Evolutionary conservation across 2,329 filamentous ascomycete genomes (phyloP).

Genomic region (Aspergillus bombycis): DNA sequence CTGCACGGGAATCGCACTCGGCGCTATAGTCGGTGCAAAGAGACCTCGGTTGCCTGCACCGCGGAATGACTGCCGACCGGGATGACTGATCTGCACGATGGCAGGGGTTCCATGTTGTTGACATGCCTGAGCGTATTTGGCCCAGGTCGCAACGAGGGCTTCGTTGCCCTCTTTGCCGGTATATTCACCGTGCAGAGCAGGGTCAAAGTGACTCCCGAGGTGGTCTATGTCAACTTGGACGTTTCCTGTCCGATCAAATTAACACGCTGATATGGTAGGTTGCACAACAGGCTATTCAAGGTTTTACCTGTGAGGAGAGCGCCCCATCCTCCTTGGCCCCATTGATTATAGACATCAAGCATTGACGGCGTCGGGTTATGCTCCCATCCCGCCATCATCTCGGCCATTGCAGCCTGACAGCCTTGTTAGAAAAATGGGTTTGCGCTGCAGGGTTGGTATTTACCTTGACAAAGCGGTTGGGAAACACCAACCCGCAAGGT

Average conservation of each 20-base stretch:
- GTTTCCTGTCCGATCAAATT: conserved; percentile 29
- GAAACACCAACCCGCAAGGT: conserved; percentile 58
- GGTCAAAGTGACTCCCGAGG: conserved; percentile 37
- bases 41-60: conserved; percentile 42
- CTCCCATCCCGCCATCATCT: conserved; percentile 49
- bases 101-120: conserved; percentile 46
- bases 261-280: neutral
- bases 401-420: conserved; percentile 47
- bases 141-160: conserved; percentile 29
- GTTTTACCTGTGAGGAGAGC: conserved; percentile 45
- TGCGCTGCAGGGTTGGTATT: neutral
- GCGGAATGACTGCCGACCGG: conserved; percentile 48
- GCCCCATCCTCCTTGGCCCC: conserved; percentile 51
- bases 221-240: conserved; percentile 51
- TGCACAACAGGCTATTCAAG: neutral
- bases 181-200: conserved; percentile 32
- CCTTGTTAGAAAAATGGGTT: conserved; percentile 11
- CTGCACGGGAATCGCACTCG: conserved; percentile 43
- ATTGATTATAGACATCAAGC: conserved; percentile 53
- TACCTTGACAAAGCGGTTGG: conserved; percentile 57
- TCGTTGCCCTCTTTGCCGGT: conserved; percentile 22
- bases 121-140: conserved; percentile 31
- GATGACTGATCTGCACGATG: conserved; percentile 51
- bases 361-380: conserved; percentile 50
- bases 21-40: conserved; percentile 38